A percentile compares a stretch with the other conserved stretches of the same genome.
Evolutionary conservation across 176 grass and related monocot species (phyloP).

Genomic region (Aegilops bicornis): DNA sequence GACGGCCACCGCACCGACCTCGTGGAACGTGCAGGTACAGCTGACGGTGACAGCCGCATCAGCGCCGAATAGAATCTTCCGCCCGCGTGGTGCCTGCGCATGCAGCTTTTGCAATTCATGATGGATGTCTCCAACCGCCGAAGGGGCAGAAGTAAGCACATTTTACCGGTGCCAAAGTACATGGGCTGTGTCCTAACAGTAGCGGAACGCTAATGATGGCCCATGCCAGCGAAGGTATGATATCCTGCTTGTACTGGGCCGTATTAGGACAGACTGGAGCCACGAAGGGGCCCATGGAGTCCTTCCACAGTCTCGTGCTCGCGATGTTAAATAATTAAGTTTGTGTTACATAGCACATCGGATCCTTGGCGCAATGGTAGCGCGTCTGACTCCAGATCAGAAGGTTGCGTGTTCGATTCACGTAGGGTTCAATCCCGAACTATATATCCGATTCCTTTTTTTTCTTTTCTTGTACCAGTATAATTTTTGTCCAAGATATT

Average conservation of each 20-base stretch:
- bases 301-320: rapidly evolving
- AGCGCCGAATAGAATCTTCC: slow-evolving; percentile 29
- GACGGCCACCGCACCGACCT: slow-evolving; percentile 4
- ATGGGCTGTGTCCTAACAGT: too few relatives aligned
- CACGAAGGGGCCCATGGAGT: too few relatives aligned
- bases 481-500: too few relatives aligned
- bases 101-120: not conserved
- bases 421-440: slow-evolving; percentile 75
- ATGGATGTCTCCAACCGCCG: not conserved
- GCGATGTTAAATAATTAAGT: rapidly evolving
- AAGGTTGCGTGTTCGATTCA: slow-evolving; percentile 99
- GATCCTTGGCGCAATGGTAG: slow-evolving; percentile 99
- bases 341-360: not conserved
- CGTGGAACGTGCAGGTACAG: slow-evolving; percentile 44
- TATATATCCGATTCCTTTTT: too few relatives aligned
- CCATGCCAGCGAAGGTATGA: too few relatives aligned
- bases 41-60: not conserved
- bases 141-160: too few relatives aligned
- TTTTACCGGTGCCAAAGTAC: too few relatives aligned
- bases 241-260: too few relatives aligned
- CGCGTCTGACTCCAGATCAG: slow-evolving; percentile 99
- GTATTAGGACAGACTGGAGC: too few relatives aligned
- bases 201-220: too few relatives aligned
- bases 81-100: not conserved
- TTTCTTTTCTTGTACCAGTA: too few relatives aligned